Evolutionary conservation across 768 basidiomycete genomes (phyloP), one percentile per base, ranked within the genome.

Genomic region (Mycena polygramma): DNA sequence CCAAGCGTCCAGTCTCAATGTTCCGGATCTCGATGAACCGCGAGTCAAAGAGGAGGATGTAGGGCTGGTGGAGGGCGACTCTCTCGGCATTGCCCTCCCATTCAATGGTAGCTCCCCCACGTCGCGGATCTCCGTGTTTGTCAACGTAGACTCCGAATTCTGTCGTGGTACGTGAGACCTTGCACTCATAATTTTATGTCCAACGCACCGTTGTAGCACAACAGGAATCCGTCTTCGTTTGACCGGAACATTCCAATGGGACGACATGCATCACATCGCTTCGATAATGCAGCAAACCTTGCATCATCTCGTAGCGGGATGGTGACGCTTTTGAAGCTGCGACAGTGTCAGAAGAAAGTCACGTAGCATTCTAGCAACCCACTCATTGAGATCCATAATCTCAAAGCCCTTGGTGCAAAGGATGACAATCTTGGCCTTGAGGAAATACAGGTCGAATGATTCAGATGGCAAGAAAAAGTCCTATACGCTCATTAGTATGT

Each of bases 341-440:
- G 26, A 57, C 20, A 48, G 9, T 10, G 59, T 54, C 35, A 52
- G 20, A 63, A 54, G 45, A 14, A 55, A 65, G 20, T 7, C 9
- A 61, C 15, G 30, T n/a, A n/a, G 7, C n/a, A 6, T 17, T 8
- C 5, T 7, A 14, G 13, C 41, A 30, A 68, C 94, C 53, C 83
- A 97, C 94, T 97, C 94, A 26, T 91, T 91, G 52, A 98, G 87
- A 75, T 98, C 95, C 94, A 99, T 98, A 75, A 98, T 97, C 80
- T 98, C 97, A 76, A 98, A 98, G 46, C 97, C 96, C 77, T 94
- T 95, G 0, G 94, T 91, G 75, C 97, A 97, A 35, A 98, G 88
- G 65, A 99, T 94, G 5, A 94, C 96, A 73, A 99, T 93, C 81
- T 93, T 94, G 13, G 94, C 94, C 79, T 97, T 96, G 66, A 98